Evolutionary conservation across 2,329 filamentous ascomycete genomes (phyloP).

Genomic region (Venturia asperata): DNA sequence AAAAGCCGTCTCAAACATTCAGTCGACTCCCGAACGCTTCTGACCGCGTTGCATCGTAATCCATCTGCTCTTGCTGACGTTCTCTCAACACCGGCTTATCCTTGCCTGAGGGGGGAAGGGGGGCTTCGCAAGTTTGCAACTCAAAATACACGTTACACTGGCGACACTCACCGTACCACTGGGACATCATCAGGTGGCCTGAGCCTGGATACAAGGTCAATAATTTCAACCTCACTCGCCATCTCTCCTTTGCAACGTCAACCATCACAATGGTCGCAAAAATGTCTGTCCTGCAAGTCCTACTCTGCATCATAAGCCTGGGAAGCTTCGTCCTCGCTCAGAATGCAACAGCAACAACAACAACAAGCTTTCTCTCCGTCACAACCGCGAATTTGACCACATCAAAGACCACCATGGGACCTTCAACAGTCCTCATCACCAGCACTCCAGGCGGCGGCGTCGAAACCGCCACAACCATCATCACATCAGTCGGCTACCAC

Average conservation of each 20-base stretch:
- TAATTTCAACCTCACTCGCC: background rate
- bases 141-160: background rate
- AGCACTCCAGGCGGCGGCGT: conserved; percentile 9
- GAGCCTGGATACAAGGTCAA: background rate
- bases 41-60: background rate
- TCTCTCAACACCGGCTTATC: background rate
- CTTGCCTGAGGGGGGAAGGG: background rate
- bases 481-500: background rate
- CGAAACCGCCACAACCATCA: background rate
- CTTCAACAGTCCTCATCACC: conserved; percentile 5
- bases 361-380: background rate
- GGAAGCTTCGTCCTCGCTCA: background rate
- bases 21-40: background rate
- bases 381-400: background rate
- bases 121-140: background rate
- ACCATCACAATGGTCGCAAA: background rate
- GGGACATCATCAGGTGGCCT: background rate
- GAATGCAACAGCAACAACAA: background rate
- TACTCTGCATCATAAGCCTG: background rate
- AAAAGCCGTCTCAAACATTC: background rate
- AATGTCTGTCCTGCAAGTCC: background rate
- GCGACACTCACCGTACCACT: too few relatives aligned
- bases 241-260: background rate
- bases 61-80: background rate
- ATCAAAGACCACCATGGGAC: background rate